Conservation (phyloP, 1,284 basidiomycete species). For the Austroboletus niveus region DNA sequence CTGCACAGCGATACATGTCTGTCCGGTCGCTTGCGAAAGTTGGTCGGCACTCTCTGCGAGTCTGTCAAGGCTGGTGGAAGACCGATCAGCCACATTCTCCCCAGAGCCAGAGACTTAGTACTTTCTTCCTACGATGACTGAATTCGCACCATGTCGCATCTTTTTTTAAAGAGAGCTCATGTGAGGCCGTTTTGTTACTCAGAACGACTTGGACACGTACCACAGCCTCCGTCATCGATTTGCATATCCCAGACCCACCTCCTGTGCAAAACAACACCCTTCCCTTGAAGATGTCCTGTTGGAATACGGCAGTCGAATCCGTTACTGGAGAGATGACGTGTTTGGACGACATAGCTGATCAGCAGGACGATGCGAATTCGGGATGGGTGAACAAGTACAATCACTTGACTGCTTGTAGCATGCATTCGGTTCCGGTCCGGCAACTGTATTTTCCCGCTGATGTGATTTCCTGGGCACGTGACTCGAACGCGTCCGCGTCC, state of each 20-base stretch:
- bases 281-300: slow-evolving; percentile 80
- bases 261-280: slow-evolving; percentile 95
- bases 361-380: background rate
- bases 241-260: slow-evolving; percentile 90
- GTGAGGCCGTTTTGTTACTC: background rate
- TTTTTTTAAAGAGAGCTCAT: slow-evolving; percentile 25
- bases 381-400: background rate
- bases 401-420: background rate
- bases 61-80: slow-evolving; percentile 64
- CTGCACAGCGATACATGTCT: slow-evolving; percentile 68
- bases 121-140: slow-evolving; percentile 87
- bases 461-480: slow-evolving; percentile 26
- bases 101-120: slow-evolving; percentile 37
- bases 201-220: slow-evolving; percentile 37
- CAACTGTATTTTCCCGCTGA: background rate
- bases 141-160: slow-evolving; percentile 86
- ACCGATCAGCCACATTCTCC: background rate
- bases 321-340: slow-evolving; percentile 40
- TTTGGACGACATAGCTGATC: slow-evolving; percentile 12
- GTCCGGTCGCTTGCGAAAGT: slow-evolving; percentile 69
- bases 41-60: slow-evolving; percentile 71
- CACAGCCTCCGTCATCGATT: slow-evolving; percentile 81
- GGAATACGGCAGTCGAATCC: slow-evolving; percentile 67
- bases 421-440: background rate
- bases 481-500: slow-evolving; percentile 10